Evolutionary conservation across 23 red algal species (phyloP).

Genomic region (Gracilaria caudata): DNA sequence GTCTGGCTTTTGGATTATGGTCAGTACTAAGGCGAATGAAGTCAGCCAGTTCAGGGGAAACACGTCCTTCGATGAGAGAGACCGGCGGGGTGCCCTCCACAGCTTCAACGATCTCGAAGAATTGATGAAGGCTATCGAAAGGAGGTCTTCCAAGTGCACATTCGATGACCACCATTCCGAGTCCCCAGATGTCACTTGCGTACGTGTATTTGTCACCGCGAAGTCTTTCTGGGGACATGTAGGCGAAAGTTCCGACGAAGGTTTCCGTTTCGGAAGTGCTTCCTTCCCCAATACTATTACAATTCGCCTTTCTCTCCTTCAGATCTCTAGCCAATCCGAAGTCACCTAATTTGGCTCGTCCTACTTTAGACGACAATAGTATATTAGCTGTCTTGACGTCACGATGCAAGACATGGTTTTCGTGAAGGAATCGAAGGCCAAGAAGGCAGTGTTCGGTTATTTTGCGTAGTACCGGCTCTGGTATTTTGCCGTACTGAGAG

Average conservation of each 20-base stretch:
- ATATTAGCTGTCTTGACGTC: slow-evolving; percentile 90
- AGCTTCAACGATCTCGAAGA: slow-evolving; percentile 73
- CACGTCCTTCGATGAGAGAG: slow-evolving; percentile 31
- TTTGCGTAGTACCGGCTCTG: slow-evolving; percentile 72
- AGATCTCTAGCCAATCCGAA: slow-evolving; percentile 84
- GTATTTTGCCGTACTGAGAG: slow-evolving; percentile 47
- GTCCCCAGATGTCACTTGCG: slow-evolving; percentile 82
- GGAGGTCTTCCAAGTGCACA: slow-evolving; percentile 70
- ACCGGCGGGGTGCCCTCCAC: slow-evolving; percentile 19
- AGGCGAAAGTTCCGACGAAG: slow-evolving; percentile 80
- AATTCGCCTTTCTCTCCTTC: slow-evolving; percentile 23
- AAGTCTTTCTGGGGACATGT: slow-evolving; percentile 85
- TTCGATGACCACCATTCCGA: slow-evolving; percentile 74
- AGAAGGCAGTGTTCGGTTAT: slow-evolving; percentile 75
- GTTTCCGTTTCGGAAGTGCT: slow-evolving; percentile 66
- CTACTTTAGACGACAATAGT: slow-evolving; percentile 49
- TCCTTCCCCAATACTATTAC: slow-evolving; percentile 39
- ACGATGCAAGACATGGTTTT: slow-evolving; percentile 78
- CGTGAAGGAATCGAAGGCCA: slow-evolving; percentile 74
- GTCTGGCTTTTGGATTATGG: slow-evolving; percentile 52
- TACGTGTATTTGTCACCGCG: slow-evolving; percentile 74
- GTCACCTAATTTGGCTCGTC: slow-evolving; percentile 78
- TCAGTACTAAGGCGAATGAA: slow-evolving; percentile 58
- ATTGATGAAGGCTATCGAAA: slow-evolving; percentile 74
- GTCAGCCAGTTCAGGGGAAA: slow-evolving; percentile 56